Base-by-base conservation (phyloP, 441 rosid species). In the Metrosideros polymorpha region DNA sequence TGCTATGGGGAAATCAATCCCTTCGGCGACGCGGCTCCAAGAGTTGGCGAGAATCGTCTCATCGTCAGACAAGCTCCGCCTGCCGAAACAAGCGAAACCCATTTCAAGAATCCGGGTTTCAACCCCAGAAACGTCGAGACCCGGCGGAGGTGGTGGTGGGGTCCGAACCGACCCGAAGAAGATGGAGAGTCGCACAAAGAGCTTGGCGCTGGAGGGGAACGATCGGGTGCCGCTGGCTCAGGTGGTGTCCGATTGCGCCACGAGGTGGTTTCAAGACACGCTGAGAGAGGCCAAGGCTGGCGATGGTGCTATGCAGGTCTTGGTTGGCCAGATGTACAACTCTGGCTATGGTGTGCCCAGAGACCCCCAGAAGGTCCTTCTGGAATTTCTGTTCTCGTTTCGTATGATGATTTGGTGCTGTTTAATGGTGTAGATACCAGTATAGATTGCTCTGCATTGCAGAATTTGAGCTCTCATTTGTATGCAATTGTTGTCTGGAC, bases 251-350 rank as follows among this genome's bases (percentile, higher is more conserved):
- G 98, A 96, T 35, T 95, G 98, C 88, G 95, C 91, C 13, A 93
- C 90, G 87, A 89, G 93, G 30, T 97, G 99, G 98, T 97, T 97
- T 55, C 91, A 91, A 51, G 98, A 96, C 85, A 92, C 98, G 4
- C 96, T 95, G 22, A 92, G 87, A 89, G 98, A 93, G 84, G 99
- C 98, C 43, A 91, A 92, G 85, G 91, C 95, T 29, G 99, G 98
- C 0, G 97, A 97, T 85, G 89, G 84, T 76, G 85, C 93, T 57
- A 97, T 95, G 98, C 98, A 96, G 90, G 91, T 97, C 43, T 90
- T 97, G 83, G 98, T 97, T 18, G 99, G 96, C 5, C 99, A 96
- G 92, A 96, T 97, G 99, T 96, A 97, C 89, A 90, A 89, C 61
- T 92, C 88, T 82, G 99, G 98, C 85, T 95, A 93, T 89, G 99